Conservation (phyloP, 305 asterid species). For the Rubia balearica region DNA sequence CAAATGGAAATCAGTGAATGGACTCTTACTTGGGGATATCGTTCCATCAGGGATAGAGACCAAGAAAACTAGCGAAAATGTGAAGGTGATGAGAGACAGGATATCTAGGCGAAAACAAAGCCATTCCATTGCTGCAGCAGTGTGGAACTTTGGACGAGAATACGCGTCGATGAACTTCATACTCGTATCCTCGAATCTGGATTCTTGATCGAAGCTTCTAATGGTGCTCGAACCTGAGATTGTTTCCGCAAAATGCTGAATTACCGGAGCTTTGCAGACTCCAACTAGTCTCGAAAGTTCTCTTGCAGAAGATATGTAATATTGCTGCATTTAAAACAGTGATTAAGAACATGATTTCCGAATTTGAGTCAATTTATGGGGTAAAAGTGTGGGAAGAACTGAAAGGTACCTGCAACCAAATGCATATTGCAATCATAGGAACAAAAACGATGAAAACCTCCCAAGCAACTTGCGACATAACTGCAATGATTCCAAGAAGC, state of each 20-base stretch:
- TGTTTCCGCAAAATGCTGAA: constrained; percentile 85
- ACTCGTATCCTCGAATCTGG: constrained; percentile 53
- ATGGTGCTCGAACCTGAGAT: constrained; percentile 79
- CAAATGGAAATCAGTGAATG: constrained; percentile 7
- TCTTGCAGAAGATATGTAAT: constrained; percentile 77
- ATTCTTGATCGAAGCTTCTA: constrained; percentile 67
- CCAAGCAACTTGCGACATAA: constrained; percentile 85
- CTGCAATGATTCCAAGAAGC: constrained; percentile 64
- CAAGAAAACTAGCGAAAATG: constrained; percentile 55
- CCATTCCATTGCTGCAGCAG: constrained; percentile 83
- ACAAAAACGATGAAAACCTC: constrained; percentile 39
- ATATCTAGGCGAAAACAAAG: constrained; percentile 70
- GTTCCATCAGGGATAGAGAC: constrained; percentile 65
- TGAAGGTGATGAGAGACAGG: constrained; percentile 60
- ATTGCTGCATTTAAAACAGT: constrained; percentile 35
- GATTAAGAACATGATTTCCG: not conserved
- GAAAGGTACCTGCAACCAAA: constrained; percentile 60
- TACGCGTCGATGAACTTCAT: constrained; percentile 68
- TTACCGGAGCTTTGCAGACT: constrained; percentile 78
- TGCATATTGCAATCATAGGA: constrained; percentile 47
- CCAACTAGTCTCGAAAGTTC: constrained; percentile 72
- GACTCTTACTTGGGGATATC: constrained; percentile 60
- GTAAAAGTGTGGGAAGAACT: not conserved
- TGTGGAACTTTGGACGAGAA: constrained; percentile 70
- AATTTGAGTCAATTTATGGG: not conserved